A percentile compares a stretch with the other conserved stretches of the same genome.
phyloP scores from a whole-genome alignment of 2,329 filamentous ascomycete species.

The Leptographium flavum region DNA sequence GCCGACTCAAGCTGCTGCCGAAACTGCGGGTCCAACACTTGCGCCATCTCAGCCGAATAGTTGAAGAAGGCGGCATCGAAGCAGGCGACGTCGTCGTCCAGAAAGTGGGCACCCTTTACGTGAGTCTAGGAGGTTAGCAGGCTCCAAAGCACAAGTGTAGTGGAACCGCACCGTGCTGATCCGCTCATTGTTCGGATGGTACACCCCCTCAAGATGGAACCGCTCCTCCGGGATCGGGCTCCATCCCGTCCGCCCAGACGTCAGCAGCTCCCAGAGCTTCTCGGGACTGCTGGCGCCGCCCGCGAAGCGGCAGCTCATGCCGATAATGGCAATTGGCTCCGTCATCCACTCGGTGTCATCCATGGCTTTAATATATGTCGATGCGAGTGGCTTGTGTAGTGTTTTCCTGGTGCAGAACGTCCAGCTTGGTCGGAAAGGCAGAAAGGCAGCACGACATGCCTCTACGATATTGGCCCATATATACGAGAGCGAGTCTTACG shows the following conservation, averaged over 20 bases:
- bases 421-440: no score
- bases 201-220: conserved; percentile 25
- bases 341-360: neutral
- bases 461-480: no score
- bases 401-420: no score
- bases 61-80: conserved; percentile 40
- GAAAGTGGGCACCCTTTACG: conserved; percentile 22
- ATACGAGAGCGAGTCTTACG: no score
- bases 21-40: conserved; percentile 42
- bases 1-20: conserved; percentile 36
- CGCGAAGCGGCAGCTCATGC: conserved; percentile 31
- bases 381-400: neutral
- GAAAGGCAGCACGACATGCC: no score
- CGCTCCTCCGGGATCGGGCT: conserved; percentile 28
- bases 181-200: conserved; percentile 26
- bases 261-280: conserved; percentile 30
- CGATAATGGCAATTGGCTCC: conserved; percentile 31
- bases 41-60: conserved; percentile 27
- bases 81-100: conserved; percentile 28
- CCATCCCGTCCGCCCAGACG: conserved; percentile 25
- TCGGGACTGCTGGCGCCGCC: conserved; percentile 26
- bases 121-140: neutral
- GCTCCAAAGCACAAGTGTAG: neutral
- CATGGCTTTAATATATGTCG: neutral
- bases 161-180: conserved; percentile 21